Evolutionary conservation across 306 rosid species (phyloP).

Genomic region (Medicago arabica): DNA sequence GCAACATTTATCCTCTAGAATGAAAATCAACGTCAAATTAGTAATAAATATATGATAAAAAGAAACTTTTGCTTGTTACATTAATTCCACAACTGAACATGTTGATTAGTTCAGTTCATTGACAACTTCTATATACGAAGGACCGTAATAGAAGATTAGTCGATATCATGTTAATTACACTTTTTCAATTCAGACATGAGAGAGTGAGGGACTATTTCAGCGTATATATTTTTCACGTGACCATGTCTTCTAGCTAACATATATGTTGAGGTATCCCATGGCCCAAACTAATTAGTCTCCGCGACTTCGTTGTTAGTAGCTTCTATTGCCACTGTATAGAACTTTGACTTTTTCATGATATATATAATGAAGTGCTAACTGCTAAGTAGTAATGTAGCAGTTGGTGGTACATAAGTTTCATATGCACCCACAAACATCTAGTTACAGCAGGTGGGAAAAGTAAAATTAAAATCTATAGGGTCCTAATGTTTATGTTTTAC

Average conservation of each 20-base stretch:
- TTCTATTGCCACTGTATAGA: background rate
- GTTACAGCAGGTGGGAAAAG: background rate
- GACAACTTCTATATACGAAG: constrained; percentile 33
- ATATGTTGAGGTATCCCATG: background rate
- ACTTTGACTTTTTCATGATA: background rate
- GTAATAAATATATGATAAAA: constrained; percentile 8
- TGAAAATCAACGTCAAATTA: constrained; percentile 31
- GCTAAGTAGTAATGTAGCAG: background rate
- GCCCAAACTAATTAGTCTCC: background rate
- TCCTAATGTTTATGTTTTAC: too few species aligned
- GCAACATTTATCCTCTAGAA: too few species aligned
- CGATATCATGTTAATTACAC: background rate
- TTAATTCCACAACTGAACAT: constrained; percentile 5
- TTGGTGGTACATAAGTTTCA: background rate
- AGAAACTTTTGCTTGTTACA: constrained; percentile 4
- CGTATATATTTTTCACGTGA: background rate
- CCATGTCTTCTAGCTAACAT: background rate
- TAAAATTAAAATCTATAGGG: background rate
- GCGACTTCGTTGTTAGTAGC: background rate
- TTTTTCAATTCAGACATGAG: background rate
- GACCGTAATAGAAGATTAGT: background rate
- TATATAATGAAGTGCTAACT: background rate
- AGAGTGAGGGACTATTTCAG: background rate
- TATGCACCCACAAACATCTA: background rate
- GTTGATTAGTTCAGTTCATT: constrained; percentile 44